Percentiles rank a stretch among this genome's conserved stretches.
Evolutionary conservation across 345 rosid genomes (phyloP).

Genomic region (Eucalyptus pauciflora): DNA sequence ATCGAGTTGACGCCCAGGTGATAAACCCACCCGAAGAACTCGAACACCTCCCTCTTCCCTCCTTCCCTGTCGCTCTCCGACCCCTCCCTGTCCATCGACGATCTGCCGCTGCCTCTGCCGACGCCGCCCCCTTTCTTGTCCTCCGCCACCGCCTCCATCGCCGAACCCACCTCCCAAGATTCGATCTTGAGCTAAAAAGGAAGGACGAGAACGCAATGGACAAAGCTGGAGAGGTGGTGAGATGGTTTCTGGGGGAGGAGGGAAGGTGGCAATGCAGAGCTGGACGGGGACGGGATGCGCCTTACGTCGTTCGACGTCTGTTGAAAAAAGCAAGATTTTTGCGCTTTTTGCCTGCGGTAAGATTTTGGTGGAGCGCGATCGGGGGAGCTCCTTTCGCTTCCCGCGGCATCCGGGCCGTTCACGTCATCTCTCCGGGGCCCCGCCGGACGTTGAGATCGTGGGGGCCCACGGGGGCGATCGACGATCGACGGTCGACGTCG

Average conservation of each 20-base stretch:
- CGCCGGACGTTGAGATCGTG: not conserved
- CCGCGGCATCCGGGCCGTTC: not conserved
- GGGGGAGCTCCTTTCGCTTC: not conserved
- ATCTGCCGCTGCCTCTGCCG: not conserved
- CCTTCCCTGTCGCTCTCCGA: not conserved
- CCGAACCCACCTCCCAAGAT: not conserved
- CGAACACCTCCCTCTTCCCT: constrained; percentile 15
- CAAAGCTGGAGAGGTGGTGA: not conserved
- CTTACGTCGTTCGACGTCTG: not conserved
- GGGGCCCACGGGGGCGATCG: not conserved
- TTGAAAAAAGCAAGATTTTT: not conserved
- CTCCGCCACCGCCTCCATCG: not conserved
- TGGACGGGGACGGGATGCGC: not conserved
- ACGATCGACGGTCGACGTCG: not conserved
- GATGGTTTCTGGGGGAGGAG: not conserved
- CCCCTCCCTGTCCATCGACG: not conserved
- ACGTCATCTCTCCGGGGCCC: not conserved
- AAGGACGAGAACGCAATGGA: not conserved
- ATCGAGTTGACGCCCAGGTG: constrained; percentile 81
- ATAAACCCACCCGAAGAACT: constrained; percentile 74
- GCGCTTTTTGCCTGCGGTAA: not conserved
- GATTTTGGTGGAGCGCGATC: not conserved
- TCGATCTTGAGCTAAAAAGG: not conserved
- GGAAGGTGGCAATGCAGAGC: not conserved
- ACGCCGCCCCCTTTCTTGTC: not conserved